Conservation (phyloP, 345 rosid species). For the Salix exigua region DNA sequence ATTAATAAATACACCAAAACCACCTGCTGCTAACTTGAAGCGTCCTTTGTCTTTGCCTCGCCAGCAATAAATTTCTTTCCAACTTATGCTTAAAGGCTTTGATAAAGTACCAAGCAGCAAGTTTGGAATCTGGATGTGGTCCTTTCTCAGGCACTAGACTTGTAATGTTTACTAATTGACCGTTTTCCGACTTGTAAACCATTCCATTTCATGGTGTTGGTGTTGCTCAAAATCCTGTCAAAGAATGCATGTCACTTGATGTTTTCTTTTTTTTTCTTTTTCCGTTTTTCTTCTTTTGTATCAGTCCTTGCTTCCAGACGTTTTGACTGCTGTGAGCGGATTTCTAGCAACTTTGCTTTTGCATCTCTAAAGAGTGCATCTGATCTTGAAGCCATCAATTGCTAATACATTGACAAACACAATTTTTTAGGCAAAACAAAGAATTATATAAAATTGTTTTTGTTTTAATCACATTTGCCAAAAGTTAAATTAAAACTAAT, state of each 20-base stretch:
- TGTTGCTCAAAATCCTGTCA: not conserved
- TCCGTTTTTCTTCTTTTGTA: constrained; percentile 21
- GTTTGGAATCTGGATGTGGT: not conserved
- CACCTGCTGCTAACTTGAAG: not conserved
- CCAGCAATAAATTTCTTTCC: not conserved
- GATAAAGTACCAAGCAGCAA: not conserved
- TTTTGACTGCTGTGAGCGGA: constrained; percentile 26
- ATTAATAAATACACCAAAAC: not conserved
- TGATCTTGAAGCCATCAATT: constrained; percentile 82
- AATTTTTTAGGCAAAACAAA: not conserved
- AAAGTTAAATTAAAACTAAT: not conserved
- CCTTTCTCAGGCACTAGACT: not conserved
- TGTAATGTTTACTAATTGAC: not conserved
- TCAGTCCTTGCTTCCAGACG: constrained; percentile 21
- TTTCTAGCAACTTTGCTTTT: constrained; percentile 48
- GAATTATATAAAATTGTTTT: too few relatives aligned
- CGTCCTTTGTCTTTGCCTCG: not conserved
- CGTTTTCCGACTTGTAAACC: too few relatives aligned
- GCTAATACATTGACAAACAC: constrained; percentile 36
- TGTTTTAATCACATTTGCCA: not conserved
- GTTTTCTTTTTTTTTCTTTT: constrained; percentile 22
- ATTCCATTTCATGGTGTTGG: not conserved
- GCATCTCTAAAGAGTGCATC: constrained; percentile 86
- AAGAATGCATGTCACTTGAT: constrained; percentile 5
- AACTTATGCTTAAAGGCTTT: not conserved